phyloP scores from a whole-genome alignment of 495 filamentous ascomycete species.

The Aspergillus ostianus region DNA sequence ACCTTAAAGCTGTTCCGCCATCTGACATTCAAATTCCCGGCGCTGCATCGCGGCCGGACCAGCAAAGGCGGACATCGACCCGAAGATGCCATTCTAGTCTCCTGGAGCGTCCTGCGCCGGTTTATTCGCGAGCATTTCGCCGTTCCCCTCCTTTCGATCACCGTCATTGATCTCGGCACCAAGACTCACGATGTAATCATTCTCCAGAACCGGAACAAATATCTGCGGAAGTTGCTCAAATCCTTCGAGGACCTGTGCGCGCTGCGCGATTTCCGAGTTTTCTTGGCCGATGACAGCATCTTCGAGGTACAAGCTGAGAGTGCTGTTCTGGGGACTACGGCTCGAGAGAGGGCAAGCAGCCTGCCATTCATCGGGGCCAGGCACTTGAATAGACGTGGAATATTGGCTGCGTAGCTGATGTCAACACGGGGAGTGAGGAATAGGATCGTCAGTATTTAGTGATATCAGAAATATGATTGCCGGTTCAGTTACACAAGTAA shows the following conservation, averaged over 20 bases:
- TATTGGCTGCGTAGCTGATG: no score
- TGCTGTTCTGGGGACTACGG: constrained; percentile 13
- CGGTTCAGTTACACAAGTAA: no score
- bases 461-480: no score
- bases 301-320: constrained; percentile 19
- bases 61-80: constrained; percentile 6
- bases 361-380: constrained; percentile 4
- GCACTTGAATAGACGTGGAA: background rate
- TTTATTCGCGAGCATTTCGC: constrained; percentile 30
- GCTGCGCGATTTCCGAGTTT: constrained; percentile 20
- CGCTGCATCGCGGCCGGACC: constrained; percentile 6
- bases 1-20: constrained; percentile 22
- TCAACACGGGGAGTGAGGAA: no score
- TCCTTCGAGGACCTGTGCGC: constrained; percentile 17
- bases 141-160: constrained; percentile 18
- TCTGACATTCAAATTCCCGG: constrained; percentile 24
- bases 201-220: constrained; percentile 6
- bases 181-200: background rate
- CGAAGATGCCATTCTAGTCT: constrained; percentile 14
- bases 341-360: constrained; percentile 5
- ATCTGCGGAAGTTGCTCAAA: constrained; percentile 20
- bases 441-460: no score
- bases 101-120: constrained; percentile 26
- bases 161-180: constrained; percentile 19
- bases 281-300: constrained; percentile 15